Evolutionary conservation across 306 rosid species (phyloP), one percentile per base, ranked within the genome.

Genomic region (Delonix regia): DNA sequence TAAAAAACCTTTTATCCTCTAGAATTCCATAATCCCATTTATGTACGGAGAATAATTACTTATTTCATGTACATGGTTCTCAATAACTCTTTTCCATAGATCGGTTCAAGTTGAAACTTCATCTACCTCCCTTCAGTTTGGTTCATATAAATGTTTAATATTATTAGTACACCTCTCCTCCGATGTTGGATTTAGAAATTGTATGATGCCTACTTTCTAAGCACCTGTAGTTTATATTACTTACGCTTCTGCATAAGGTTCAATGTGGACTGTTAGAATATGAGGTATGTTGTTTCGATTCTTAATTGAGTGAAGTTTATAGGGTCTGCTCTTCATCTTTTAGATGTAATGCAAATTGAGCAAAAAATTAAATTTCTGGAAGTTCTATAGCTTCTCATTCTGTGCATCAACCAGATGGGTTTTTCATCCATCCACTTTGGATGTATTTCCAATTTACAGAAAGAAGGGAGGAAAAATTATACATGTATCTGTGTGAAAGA

Each of bases 131-230:
- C 62, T 55, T 69, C 18, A 57, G 41, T 30, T 6, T 14, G 0
- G 10, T 30, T 39, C 42, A 9, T 28, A 61, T 63, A 63, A 30
- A 63, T 34, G 18, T 63, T 18, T 16, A 16, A 8, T 30, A 30
- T n/a, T 62, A 21, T 24, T 24, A 41, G 48, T 19, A 22, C 53
- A 18, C 22, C 48, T 33, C 9, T 49, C 45, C 18, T 22, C 24
- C 56, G 82, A 19, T 45, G 47, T 72, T 72, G 65, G 65, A 71
- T 77, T 24, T 63, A 53, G 69, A 30, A 60, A 75, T 65, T 16
- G 44, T 48, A 11, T 15, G 53, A 7, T 82, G 53, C 24, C 75
- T 24, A 48, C 42, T 44, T 38, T 73, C 56, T 67, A 24, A 80
- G 71, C 45, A 64, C 52, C 7, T 72, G 13, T 27, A 10, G 27